Percentiles rank a stretch among this genome's conserved stretches.
These are phyloP conservation scores for Tephrocybe sp. DNA, from an alignment of 768 basidiomycete species.

Conservation along the genomic window DNA sequence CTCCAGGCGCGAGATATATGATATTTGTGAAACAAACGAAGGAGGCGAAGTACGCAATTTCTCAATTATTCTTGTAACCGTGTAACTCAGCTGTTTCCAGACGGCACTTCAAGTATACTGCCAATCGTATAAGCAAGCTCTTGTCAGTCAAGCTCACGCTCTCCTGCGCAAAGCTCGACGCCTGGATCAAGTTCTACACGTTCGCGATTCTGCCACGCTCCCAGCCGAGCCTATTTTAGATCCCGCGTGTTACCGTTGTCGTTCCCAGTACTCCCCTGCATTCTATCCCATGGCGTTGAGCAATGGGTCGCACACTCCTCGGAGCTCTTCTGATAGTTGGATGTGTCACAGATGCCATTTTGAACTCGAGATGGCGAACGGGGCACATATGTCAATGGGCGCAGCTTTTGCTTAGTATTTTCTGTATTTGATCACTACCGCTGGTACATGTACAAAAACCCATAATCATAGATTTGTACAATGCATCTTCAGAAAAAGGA, in stretches of 20 bases:
- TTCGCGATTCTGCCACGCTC: constrained; percentile 36
- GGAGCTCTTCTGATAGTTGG: constrained; percentile 22
- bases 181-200: constrained; percentile 70
- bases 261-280: constrained; percentile 71
- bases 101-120: constrained; percentile 90
- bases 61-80: background rate
- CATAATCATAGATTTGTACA: background rate
- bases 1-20: constrained; percentile 68
- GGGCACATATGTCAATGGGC: constrained; percentile 27
- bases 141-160: constrained; percentile 71
- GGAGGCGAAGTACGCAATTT: constrained; percentile 66
- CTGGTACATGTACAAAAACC: constrained; percentile 34
- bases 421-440: no score
- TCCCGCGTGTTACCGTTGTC: constrained; percentile 59
- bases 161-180: constrained; percentile 88
- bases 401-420: constrained; percentile 23
- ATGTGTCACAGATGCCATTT: constrained; percentile 53
- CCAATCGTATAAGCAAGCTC: constrained; percentile 80
- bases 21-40: constrained; percentile 84
- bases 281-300: constrained; percentile 50
- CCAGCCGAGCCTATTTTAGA: constrained; percentile 27
- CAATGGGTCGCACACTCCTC: constrained; percentile 4
- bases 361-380: constrained; percentile 24
- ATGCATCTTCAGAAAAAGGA: no score
- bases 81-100: constrained; percentile 36